phyloP scores from a whole-genome alignment of 1,284 basidiomycete genomes.

The Macrocystidia cucumis region DNA sequence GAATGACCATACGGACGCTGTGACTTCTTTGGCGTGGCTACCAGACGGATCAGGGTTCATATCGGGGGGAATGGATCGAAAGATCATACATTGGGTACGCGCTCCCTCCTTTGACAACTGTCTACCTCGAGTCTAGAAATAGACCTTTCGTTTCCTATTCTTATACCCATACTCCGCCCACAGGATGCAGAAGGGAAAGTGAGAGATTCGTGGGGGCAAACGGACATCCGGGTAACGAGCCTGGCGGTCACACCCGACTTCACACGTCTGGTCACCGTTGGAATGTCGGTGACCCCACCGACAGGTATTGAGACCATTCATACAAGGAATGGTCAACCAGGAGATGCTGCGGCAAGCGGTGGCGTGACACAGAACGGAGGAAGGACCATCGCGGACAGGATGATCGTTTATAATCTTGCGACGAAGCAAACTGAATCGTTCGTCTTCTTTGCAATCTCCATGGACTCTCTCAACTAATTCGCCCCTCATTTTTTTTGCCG shows the following conservation, averaged over 20 bases:
- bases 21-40: slow-evolving; percentile 84
- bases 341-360: slow-evolving; percentile 18
- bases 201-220: slow-evolving; percentile 60
- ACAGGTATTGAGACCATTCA: slow-evolving; percentile 27
- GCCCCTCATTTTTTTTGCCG: no score
- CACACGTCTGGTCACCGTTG: slow-evolving; percentile 76
- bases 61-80: slow-evolving; percentile 85
- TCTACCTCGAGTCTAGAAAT: slow-evolving; percentile 2
- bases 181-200: slow-evolving; percentile 72
- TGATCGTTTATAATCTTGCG: slow-evolving; percentile 71
- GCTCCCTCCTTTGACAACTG: slow-evolving; percentile 4
- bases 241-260: slow-evolving; percentile 86
- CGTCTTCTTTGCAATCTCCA: slow-evolving; percentile 21
- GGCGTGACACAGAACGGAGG: slow-evolving; percentile 18
- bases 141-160: slow-evolving; percentile 5
- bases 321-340: slow-evolving; percentile 27
- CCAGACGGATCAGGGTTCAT: slow-evolving; percentile 87
- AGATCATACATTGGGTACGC: slow-evolving; percentile 83
- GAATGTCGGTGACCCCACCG: slow-evolving; percentile 39
- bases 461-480: no score
- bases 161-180: slow-evolving; percentile 10
- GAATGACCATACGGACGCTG: slow-evolving; percentile 73
- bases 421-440: slow-evolving; percentile 59
- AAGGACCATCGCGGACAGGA: slow-evolving; percentile 45
- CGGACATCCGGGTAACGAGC: slow-evolving; percentile 84